Conservation (phyloP, 2,329 filamentous ascomycete genomes). For the Gnomoniopsis smithogilvyi region DNA sequence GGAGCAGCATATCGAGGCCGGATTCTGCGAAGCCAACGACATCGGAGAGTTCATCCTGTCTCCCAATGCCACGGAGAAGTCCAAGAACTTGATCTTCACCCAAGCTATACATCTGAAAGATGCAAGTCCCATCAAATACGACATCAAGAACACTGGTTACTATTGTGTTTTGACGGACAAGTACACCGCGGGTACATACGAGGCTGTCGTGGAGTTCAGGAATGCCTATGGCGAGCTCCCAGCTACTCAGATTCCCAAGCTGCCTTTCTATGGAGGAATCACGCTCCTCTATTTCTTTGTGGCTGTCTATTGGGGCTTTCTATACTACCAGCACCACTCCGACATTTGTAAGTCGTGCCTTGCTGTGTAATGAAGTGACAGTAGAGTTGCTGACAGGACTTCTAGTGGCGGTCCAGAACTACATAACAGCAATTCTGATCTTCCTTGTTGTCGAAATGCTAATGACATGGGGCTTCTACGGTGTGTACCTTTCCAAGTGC, state of each 20-base stretch:
- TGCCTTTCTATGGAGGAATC: slow-evolving; percentile 94
- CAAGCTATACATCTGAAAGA: slow-evolving; percentile 79
- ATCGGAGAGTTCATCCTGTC: slow-evolving; percentile 82
- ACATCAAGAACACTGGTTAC: slow-evolving; percentile 87
- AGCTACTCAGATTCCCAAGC: slow-evolving; percentile 91
- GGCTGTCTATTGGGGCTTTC: slow-evolving; percentile 83
- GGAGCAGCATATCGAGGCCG: slow-evolving; percentile 62
- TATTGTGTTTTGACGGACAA: slow-evolving; percentile 85
- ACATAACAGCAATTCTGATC: slow-evolving; percentile 93
- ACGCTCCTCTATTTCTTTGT: slow-evolving; percentile 92
- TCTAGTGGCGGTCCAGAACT: slow-evolving; percentile 90
- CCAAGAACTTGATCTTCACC: slow-evolving; percentile 71
- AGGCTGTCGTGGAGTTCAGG: slow-evolving; percentile 82
- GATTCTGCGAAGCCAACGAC: slow-evolving; percentile 72
- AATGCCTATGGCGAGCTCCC: slow-evolving; percentile 96
- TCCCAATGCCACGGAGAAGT: slow-evolving; percentile 68
- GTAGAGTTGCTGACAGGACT: slow-evolving; percentile 27
- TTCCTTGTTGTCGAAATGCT: slow-evolving; percentile 96
- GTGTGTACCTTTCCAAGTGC: slow-evolving; percentile 38
- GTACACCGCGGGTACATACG: slow-evolving; percentile 67
- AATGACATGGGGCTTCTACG: slow-evolving; percentile 98
- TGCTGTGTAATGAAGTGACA: background rate
- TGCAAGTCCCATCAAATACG: slow-evolving; percentile 72
- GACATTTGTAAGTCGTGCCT: slow-evolving; percentile 68
- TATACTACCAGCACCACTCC: slow-evolving; percentile 90